phyloP scores from a whole-genome alignment of 2,329 filamentous ascomycete species.

The Fusarium coicis region DNA sequence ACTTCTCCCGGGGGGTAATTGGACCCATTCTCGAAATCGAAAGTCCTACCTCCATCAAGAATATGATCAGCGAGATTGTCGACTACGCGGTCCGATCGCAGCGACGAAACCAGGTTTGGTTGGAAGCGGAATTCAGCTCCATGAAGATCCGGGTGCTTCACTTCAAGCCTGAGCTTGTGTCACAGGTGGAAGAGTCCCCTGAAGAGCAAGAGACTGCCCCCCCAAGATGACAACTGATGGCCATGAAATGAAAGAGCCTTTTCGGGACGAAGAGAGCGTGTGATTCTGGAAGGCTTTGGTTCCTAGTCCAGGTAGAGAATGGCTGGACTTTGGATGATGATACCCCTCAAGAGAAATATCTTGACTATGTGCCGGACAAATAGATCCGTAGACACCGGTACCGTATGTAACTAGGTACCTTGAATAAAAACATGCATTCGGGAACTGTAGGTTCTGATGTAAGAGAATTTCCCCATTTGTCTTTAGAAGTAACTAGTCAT shows the following conservation, averaged over 20 bases:
- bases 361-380: background rate
- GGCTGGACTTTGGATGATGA: background rate
- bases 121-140: background rate
- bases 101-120: background rate
- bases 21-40: background rate
- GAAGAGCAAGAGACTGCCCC: background rate
- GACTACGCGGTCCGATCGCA: background rate
- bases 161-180: background rate
- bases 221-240: background rate
- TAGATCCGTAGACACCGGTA: background rate
- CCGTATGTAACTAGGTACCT: background rate
- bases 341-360: background rate
- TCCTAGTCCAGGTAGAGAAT: background rate
- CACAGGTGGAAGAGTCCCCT: fast-evolving
- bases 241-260: background rate
- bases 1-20: no score
- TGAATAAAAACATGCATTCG: background rate
- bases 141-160: background rate
- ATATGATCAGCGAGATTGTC: background rate
- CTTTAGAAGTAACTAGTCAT: fast-evolving
- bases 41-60: background rate
- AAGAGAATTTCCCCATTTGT: fast-evolving
- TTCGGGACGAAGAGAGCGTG: fast-evolving
- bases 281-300: background rate
- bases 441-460: no score